Conservation (phyloP, 495 filamentous ascomycete genomes). For the Tuber umbilicatum region DNA sequence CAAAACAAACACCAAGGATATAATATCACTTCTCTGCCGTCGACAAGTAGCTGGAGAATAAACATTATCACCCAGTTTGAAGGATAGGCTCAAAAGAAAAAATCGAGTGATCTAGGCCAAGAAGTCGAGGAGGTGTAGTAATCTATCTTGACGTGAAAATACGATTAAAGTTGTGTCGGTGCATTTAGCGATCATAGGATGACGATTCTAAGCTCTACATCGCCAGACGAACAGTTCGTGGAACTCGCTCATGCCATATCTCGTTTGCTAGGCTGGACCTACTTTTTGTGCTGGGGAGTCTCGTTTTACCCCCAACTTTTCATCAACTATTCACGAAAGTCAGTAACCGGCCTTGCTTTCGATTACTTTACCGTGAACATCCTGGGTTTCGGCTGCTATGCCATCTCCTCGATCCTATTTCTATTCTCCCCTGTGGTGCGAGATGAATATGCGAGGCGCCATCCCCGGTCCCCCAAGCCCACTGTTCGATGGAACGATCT, state of each 20-base stretch:
- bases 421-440: constrained; percentile 72
- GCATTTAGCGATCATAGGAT: background rate
- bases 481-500: constrained; percentile 89
- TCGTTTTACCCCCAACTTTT: constrained; percentile 91
- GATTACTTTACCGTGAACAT: constrained; percentile 79
- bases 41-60: background rate
- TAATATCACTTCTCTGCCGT: background rate
- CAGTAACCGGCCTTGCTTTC: constrained; percentile 74
- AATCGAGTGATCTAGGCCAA: background rate
- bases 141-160: background rate
- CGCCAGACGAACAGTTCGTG: background rate
- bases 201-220: background rate
- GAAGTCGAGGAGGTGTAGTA: background rate
- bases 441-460: constrained; percentile 73
- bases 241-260: constrained; percentile 43
- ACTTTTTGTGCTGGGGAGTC: constrained; percentile 68
- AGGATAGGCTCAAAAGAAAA: background rate
- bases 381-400: constrained; percentile 66
- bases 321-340: constrained; percentile 63
- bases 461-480: constrained; percentile 62
- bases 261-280: constrained; percentile 54
- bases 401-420: constrained; percentile 63
- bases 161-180: background rate
- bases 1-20: background rate
- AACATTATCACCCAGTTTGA: background rate